Evolutionary conservation across 768 basidiomycete genomes (phyloP).

Genomic region (Kwoniella bestiolae): DNA sequence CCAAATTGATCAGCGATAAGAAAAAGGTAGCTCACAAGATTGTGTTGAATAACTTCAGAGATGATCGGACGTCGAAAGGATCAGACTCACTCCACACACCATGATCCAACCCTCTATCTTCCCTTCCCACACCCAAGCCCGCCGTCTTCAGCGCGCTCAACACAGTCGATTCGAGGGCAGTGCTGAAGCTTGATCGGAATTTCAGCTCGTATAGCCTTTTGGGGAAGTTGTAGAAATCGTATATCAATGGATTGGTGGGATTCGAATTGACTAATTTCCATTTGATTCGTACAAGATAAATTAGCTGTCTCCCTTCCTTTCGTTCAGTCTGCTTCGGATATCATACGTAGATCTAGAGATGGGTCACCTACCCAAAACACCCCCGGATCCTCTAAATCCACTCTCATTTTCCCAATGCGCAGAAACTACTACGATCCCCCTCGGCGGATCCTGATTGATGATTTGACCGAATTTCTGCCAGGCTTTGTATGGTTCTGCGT

Average conservation of each 20-base stretch:
- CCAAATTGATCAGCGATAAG: background rate
- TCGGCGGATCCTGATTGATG: conserved; percentile 32
- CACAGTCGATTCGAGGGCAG: conserved; percentile 17
- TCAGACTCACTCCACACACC: conserved; percentile 53
- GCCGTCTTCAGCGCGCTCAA: conserved; percentile 23
- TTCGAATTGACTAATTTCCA: conserved; percentile 43
- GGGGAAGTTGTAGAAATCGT: conserved; percentile 54
- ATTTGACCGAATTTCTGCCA: conserved; percentile 42
- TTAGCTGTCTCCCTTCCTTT: too few relatives aligned
- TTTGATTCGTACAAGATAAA: too few relatives aligned
- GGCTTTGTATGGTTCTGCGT: conserved; percentile 41
- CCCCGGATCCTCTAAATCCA: background rate
- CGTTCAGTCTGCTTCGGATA: background rate
- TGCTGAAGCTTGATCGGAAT: conserved; percentile 31
- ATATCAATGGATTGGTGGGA: conserved; percentile 43
- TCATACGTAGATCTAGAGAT: background rate
- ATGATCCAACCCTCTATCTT: conserved; percentile 48
- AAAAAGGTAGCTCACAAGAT: background rate
- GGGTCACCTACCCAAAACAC: conserved; percentile 38
- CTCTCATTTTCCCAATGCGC: conserved; percentile 53
- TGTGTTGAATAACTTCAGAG: too few relatives aligned
- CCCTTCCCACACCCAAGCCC: conserved; percentile 21
- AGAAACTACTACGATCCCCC: conserved; percentile 47
- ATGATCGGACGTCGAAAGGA: too few relatives aligned
- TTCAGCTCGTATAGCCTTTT: conserved; percentile 42